Evolutionary conservation across 768 basidiomycete genomes (phyloP), one percentile per base, ranked within the genome.

Genomic region (Mycena crocata): DNA sequence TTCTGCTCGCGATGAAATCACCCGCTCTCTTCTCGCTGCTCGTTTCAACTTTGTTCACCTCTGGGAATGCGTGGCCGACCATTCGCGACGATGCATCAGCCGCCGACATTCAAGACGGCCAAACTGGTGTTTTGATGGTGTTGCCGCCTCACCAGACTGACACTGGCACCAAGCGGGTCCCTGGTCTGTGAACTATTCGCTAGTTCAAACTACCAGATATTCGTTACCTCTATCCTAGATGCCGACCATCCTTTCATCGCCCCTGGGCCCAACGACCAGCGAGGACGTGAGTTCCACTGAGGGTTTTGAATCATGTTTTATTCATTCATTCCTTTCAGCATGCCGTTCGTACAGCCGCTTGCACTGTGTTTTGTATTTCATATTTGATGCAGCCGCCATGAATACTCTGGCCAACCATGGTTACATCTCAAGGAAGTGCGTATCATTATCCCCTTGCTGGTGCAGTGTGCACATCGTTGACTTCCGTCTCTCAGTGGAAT

Each of bases 71-170:
- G 21, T 17, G 48, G 58, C 28, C 21, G 21, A 40, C 40, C 59
- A 42, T 61, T 61, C 59, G 49, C 39, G 58, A 49, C 40, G 40
- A 39, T 31, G 28, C 55, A 56, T 44, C 55, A 39, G 44, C 30
- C 6, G n/a, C 55, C 31, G 59, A 61, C 30, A 51, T 61, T 23
- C 59, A 61, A 23, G 60, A 62, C 31, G 62, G 62, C 21, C 62
- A 63, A 48, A 63, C 45, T 10, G 62, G 62, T 19, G 30, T 19
- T 28, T 54, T 63, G 44, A 56, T 56, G 44, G 62, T 63, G 10
- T 31, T 63, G 26, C 62, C 62, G 28, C 44, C 62, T 12, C 44
- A n/a, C 15, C 54, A 46, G 34, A 56, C 54, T 14, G 62, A 55
- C 19, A 56, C 52, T 10, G 54, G 61, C 32, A 54, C 35, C 42